phyloP scores from a whole-genome alignment of 2,329 filamentous ascomycete species.

The Colletotrichum sansevieriae region DNA sequence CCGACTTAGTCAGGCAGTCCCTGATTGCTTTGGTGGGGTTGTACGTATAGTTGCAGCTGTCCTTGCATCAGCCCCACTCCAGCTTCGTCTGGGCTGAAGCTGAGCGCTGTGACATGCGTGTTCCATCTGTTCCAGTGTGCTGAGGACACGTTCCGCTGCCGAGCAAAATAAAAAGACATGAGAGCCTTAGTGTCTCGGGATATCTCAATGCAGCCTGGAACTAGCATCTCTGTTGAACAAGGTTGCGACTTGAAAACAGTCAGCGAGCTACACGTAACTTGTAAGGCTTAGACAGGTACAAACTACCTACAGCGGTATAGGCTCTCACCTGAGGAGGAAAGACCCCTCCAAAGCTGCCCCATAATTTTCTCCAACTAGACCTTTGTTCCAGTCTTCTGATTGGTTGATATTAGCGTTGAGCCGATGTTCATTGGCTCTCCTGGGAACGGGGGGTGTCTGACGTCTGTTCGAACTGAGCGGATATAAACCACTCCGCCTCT shows the following conservation, averaged over 20 bases:
- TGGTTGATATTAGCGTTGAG: neutral
- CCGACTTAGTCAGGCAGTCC: conserved; percentile 11
- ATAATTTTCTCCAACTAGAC: conserved; percentile 8
- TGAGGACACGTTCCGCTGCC: conserved; percentile 10
- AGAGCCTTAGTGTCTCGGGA: too few species aligned
- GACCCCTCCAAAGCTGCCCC: neutral
- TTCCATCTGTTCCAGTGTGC: conserved; percentile 1
- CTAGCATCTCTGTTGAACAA: too few species aligned
- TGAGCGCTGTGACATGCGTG: conserved; percentile 3
- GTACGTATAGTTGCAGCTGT: neutral
- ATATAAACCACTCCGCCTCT: neutral
- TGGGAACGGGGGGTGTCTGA: neutral
- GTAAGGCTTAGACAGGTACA: neutral
- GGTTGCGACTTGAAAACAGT: neutral
- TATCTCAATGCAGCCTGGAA: too few species aligned
- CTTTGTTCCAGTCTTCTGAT: neutral
- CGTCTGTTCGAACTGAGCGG: conserved; percentile 11
- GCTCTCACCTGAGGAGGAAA: too few species aligned
- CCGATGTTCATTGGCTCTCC: neutral
- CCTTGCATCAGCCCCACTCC: conserved; percentile 8
- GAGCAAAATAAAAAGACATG: conserved; percentile 1
- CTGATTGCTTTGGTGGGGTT: conserved; percentile 2
- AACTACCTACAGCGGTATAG: neutral
- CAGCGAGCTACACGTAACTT: conserved; percentile 18
- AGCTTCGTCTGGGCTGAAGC: conserved; percentile 14